Evolutionary conservation across 2,329 filamentous ascomycete species (phyloP).

Genomic region (Ilyonectria destructans): DNA sequence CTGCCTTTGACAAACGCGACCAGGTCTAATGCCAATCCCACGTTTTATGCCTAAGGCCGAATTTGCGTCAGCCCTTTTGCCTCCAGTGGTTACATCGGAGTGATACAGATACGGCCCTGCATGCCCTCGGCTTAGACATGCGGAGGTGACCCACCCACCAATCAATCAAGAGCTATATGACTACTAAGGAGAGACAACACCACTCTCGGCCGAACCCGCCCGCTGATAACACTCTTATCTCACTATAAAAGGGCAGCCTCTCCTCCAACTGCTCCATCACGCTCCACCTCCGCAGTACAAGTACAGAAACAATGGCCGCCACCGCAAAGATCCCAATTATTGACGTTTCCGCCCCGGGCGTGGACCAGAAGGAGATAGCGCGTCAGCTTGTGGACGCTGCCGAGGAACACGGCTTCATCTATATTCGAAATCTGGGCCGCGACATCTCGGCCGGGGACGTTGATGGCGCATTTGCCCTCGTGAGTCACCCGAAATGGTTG

Average conservation of each 20-base stretch:
- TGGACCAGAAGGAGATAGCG: conserved; percentile 71
- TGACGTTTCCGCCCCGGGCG: conserved; percentile 72
- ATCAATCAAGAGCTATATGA: conserved; percentile 1
- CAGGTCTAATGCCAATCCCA: neutral
- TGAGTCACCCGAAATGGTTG: conserved; percentile 57
- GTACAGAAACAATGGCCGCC: conserved; percentile 39
- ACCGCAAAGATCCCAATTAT: conserved; percentile 81
- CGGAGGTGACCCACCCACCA: conserved; percentile 1
- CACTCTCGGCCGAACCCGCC: conserved; percentile 29
- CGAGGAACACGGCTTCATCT: conserved; percentile 89
- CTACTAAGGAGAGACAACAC: neutral
- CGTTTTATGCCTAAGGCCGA: neutral
- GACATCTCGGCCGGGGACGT: conserved; percentile 79
- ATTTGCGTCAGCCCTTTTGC: neutral
- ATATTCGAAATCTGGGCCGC: conserved; percentile 82
- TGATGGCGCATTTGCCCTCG: conserved; percentile 81
- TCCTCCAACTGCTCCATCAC: conserved; percentile 12
- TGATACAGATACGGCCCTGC: neutral
- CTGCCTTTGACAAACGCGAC: neutral
- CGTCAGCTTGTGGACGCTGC: conserved; percentile 85
- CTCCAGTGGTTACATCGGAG: neutral
- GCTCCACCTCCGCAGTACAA: conserved; percentile 3
- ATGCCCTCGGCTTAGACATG: conserved; percentile 12
- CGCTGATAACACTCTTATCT: conserved; percentile 23
- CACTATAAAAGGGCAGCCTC: conserved; percentile 9